Evolutionary conservation across 202 grass and related monocot genomes (phyloP).

Genomic region (Miscanthus sacchariflorus): DNA sequence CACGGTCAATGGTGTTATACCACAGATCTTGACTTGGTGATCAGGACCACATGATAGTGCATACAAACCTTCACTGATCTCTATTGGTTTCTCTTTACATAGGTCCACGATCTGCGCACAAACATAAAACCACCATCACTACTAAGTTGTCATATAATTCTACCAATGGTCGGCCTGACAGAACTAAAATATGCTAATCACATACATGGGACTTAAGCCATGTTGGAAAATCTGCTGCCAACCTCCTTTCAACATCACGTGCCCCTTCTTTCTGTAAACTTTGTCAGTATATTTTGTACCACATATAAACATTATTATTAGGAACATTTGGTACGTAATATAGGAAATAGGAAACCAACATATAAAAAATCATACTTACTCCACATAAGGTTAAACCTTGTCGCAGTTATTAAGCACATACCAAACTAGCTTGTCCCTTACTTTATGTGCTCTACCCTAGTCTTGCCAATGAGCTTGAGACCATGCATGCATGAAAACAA

Average conservation of each 20-base stretch:
- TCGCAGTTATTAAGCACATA: slow-evolving; percentile 9
- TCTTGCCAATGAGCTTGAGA: neutral
- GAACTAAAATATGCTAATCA: no score
- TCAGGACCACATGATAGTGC: no score
- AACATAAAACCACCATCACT: no score
- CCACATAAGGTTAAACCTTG: neutral
- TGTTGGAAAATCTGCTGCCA: no score
- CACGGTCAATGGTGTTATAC: no score
- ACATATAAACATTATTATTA: no score
- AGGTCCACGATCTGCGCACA: neutral
- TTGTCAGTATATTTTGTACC: no score
- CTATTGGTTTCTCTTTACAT: neutral
- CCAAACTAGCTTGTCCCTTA: neutral
- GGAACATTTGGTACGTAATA: neutral
- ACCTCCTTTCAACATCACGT: neutral
- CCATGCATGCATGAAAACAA: slow-evolving; percentile 9
- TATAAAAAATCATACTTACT: neutral
- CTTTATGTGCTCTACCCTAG: neutral
- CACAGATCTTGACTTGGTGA: no score
- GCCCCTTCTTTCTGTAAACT: neutral
- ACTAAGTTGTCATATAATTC: no score
- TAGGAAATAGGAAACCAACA: no score
- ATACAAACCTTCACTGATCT: neutral
- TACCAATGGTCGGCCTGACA: no score
- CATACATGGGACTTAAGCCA: no score